phyloP scores from a whole-genome alignment of 2,329 filamentous ascomycete species.

The Calonectria leucothoes region DNA sequence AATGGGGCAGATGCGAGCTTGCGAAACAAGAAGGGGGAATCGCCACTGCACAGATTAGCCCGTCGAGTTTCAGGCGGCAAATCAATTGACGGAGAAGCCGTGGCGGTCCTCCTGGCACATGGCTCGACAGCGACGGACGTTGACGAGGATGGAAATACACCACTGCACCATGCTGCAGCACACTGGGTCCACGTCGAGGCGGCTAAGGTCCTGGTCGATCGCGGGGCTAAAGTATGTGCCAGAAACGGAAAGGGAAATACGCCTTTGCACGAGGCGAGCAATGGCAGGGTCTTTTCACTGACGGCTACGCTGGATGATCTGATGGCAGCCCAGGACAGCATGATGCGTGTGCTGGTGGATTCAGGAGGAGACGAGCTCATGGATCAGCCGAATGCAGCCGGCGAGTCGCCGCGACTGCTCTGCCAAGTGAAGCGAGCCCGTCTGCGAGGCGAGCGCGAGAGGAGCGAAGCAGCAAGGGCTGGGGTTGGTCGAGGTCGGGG shows the following conservation, averaged over 20 bases:
- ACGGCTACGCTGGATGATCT: not conserved
- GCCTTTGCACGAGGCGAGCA: not conserved
- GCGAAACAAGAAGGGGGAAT: not conserved
- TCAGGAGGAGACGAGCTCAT: not conserved
- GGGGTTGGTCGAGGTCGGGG: not conserved
- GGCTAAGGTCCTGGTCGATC: not conserved
- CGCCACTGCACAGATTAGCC: not conserved
- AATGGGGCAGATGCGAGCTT: constrained; percentile 7
- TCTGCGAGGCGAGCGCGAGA: not conserved
- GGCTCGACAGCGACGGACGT: not conserved
- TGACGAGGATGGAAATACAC: not conserved
- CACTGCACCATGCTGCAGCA: not conserved
- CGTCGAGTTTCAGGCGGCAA: not conserved
- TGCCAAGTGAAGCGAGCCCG: not conserved
- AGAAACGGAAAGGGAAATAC: not conserved
- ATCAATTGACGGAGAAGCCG: not conserved
- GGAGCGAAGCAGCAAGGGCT: not conserved
- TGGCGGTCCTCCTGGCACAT: not conserved
- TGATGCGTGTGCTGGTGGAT: not conserved
- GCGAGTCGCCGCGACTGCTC: not conserved
- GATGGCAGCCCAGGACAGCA: not conserved
- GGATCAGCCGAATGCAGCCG: not conserved
- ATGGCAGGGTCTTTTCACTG: not conserved
- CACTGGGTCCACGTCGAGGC: not conserved
- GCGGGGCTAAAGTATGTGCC: not conserved